Conservation (phyloP, 805 yeast genomes). For the Zygoascus tannicola region DNA sequence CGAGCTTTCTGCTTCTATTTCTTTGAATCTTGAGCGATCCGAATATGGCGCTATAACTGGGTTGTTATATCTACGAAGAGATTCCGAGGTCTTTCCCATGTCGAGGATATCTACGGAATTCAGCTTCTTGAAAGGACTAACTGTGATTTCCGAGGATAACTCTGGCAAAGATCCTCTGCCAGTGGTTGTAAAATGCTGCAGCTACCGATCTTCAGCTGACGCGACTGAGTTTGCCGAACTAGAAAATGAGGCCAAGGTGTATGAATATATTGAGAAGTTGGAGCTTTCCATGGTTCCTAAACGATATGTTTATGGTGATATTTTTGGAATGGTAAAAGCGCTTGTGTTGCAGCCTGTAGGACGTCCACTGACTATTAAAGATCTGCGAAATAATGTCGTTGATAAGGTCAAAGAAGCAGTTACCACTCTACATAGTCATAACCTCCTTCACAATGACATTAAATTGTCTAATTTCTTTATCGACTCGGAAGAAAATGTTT, state of each 20-base stretch:
- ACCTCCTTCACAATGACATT: constrained; percentile 16
- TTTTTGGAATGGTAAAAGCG: constrained; percentile 16
- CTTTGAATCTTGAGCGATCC: not conserved
- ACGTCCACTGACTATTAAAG: constrained; percentile 10
- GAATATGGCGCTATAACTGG: not conserved
- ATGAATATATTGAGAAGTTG: constrained; percentile 15
- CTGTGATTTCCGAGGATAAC: not conserved
- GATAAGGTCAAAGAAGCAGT: constrained; percentile 13
- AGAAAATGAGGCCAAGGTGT: constrained; percentile 17
- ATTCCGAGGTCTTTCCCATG: too few relatives aligned
- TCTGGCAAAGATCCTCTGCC: not conserved
- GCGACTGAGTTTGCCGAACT: constrained; percentile 3
- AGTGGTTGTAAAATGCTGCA: constrained; percentile 12
- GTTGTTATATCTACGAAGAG: not conserved
- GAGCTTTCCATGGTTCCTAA: constrained; percentile 12
- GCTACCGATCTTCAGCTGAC: constrained; percentile 2
- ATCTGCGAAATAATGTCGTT: constrained; percentile 7
- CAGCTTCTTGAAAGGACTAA: not conserved
- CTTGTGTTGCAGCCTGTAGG: constrained; percentile 21
- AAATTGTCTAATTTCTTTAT: constrained; percentile 15
- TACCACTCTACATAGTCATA: constrained; percentile 12
- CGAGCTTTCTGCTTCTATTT: not conserved
- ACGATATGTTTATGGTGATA: constrained; percentile 14
- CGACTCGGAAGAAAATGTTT: constrained; percentile 11
- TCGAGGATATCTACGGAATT: not conserved